These are phyloP conservation scores for Oenanthe javanica DNA, from an alignment of 140 eudicot genomes.

Conservation along the genomic window DNA sequence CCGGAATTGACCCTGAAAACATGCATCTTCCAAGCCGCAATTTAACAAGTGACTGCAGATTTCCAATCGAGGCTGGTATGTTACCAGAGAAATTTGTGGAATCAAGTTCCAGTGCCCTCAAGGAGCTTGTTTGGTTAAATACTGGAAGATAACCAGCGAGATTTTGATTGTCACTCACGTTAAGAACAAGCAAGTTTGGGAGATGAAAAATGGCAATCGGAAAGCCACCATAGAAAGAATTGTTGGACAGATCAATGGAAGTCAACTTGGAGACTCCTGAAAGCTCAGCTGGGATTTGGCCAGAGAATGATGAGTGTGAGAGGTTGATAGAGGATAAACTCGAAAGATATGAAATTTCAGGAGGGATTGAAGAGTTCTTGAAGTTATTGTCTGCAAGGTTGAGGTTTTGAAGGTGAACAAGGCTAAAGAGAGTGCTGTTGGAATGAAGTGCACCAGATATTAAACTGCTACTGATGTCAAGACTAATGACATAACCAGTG, in stretches of 20 bases:
- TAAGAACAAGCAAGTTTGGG: neutral
- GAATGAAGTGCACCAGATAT: constrained; percentile 9
- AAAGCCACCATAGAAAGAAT: neutral
- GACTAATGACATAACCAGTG: neutral
- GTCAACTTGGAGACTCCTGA: constrained; percentile 1
- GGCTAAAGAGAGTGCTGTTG: constrained; percentile 14
- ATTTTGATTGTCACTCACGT: constrained; percentile 7
- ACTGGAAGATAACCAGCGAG: constrained; percentile 24
- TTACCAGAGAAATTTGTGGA: constrained; percentile 15
- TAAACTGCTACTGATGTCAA: constrained; percentile 4
- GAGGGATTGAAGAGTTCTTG: constrained; percentile 14
- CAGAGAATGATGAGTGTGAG: neutral
- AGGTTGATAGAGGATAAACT: constrained; percentile 13
- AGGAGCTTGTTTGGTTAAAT: constrained; percentile 18
- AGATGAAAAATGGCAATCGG: neutral
- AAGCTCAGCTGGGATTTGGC: constrained; percentile 15
- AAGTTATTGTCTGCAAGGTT: constrained; percentile 19
- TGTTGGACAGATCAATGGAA: constrained; percentile 12
- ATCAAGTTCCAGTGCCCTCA: neutral
- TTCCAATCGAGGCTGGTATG: constrained; percentile 16
- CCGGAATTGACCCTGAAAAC: constrained; percentile 22
- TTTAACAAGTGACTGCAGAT: neutral
- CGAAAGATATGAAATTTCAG: constrained; percentile 9
- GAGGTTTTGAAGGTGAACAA: constrained; percentile 17
- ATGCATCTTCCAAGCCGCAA: neutral